Conservation (phyloP, 352 stramenopile species). For the Phytopythium oedochilum region DNA sequence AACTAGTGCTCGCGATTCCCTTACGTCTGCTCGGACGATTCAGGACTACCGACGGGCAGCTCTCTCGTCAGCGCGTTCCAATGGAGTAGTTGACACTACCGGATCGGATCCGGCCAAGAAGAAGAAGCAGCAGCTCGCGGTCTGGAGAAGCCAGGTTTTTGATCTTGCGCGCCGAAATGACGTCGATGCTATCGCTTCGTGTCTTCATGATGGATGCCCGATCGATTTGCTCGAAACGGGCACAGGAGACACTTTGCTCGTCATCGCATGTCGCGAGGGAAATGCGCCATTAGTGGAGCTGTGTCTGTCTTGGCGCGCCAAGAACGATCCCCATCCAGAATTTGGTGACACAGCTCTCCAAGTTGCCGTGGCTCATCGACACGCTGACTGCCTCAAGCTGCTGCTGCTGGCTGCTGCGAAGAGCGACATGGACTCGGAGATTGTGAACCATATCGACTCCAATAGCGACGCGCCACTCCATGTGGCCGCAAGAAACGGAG, state of each 20-base stretch:
- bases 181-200: slow-evolving; percentile 35
- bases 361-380: slow-evolving; percentile 56
- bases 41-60: slow-evolving; percentile 41
- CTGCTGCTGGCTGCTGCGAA: slow-evolving; percentile 71
- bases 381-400: slow-evolving; percentile 54
- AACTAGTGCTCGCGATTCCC: slow-evolving; percentile 6
- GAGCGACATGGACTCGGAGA: slow-evolving; percentile 84
- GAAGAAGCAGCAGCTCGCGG: slow-evolving; percentile 22
- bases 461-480: slow-evolving; percentile 79
- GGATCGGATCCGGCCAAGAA: slow-evolving; percentile 30
- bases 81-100: background rate
- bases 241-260: slow-evolving; percentile 71
- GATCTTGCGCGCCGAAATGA: slow-evolving; percentile 37
- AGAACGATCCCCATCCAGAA: slow-evolving; percentile 84
- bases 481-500: slow-evolving; percentile 62
- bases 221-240: slow-evolving; percentile 72
- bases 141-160: slow-evolving; percentile 64
- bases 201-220: slow-evolving; percentile 59
- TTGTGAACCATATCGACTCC: slow-evolving; percentile 84
- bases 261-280: slow-evolving; percentile 66
- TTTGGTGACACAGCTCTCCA: slow-evolving; percentile 83
- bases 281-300: slow-evolving; percentile 64
- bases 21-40: slow-evolving; percentile 34
- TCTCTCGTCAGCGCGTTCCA: slow-evolving; percentile 17
- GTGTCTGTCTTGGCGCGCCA: slow-evolving; percentile 66